Base-by-base conservation (phyloP, 495 filamentous ascomycete species). In the Penicillium longicatenatum region DNA sequence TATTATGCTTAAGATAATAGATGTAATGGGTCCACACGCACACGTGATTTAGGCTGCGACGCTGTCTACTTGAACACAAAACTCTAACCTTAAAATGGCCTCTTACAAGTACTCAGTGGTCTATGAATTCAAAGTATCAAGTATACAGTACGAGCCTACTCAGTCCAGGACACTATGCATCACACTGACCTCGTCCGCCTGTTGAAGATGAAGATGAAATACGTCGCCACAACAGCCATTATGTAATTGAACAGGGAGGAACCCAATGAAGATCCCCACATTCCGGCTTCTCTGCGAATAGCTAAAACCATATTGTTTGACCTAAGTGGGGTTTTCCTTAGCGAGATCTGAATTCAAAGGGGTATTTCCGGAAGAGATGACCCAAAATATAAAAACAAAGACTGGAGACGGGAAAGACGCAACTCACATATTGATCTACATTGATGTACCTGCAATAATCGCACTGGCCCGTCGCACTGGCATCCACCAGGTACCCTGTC, bases 401-500 rank as follows among this genome's bases (percentile, higher is more conserved):
- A 26, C 8, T 44, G 8, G 9, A 17, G 20, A 10, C 2, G 6
- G 41, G 41, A 7, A 44, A 21, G 41, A 11, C 5, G 16, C 8
- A 46, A 29, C 62, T 59, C 41, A 66, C 61, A 56, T 64, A 67
- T 45, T 37, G 29, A n/a, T 62, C 45, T 0, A 59, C 65, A 24
- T 49, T 37, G 3, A 9, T 22, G 52, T 68, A 68, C 6, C 73
- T 47, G 73, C 89, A 91, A 68, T 79, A 90, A 3, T 66, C 42
- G 70, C 89, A 92, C 22, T 78, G 57, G 0, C 53, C 48, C 1
- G 77, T 86, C 9, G 71, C 73, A 21, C 71, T 65, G 1, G 77
- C 69, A 59, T 86, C 72, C 22, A 72, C 39, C 24, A 89, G 70
- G 51, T 83, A 84, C 1, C 87, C 87, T 3, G 82, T 81, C 0